Evolutionary conservation across 2,329 filamentous ascomycete species (phyloP).

Genomic region (Talaromyces amestolkiae): DNA sequence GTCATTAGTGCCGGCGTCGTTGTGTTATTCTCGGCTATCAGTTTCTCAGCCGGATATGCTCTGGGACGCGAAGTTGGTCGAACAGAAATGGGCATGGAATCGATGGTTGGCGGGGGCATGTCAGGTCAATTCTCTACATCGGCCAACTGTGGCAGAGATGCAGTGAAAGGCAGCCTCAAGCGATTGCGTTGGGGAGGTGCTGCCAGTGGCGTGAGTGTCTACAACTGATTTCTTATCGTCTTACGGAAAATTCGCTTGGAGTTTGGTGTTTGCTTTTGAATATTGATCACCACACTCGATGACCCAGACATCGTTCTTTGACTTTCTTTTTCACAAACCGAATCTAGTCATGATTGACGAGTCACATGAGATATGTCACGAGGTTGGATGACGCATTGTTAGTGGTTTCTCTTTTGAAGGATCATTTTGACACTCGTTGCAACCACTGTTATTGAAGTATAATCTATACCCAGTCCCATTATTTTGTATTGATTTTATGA

Average conservation of each 20-base stretch:
- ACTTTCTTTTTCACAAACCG: background rate
- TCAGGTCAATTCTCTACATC: conserved; percentile 29
- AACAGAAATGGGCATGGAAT: conserved; percentile 43
- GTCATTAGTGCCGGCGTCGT: conserved; percentile 64
- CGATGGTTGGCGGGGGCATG: conserved; percentile 25
- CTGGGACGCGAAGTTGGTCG: conserved; percentile 59
- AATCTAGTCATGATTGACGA: conserved; percentile 1
- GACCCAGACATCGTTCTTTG: background rate
- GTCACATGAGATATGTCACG: conserved; percentile 11
- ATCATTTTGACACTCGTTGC: background rate
- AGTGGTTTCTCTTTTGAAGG: background rate
- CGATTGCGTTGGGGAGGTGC: conserved; percentile 43
- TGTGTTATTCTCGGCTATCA: conserved; percentile 62
- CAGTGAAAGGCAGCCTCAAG: conserved; percentile 43
- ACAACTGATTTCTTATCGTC: conserved; percentile 7
- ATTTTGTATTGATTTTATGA: background rate
- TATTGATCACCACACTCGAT: background rate
- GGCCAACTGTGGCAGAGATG: conserved; percentile 45
- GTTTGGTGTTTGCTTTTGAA: conserved; percentile 1
- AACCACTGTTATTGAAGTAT: background rate
- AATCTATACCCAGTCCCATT: background rate
- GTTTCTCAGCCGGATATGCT: conserved; percentile 63
- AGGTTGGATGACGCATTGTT: background rate
- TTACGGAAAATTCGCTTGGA: background rate
- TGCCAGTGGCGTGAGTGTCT: conserved; percentile 35